These are phyloP conservation scores for Termitomyces sp. DNA, from an alignment of 768 basidiomycete genomes.

Conservation along the genomic window DNA sequence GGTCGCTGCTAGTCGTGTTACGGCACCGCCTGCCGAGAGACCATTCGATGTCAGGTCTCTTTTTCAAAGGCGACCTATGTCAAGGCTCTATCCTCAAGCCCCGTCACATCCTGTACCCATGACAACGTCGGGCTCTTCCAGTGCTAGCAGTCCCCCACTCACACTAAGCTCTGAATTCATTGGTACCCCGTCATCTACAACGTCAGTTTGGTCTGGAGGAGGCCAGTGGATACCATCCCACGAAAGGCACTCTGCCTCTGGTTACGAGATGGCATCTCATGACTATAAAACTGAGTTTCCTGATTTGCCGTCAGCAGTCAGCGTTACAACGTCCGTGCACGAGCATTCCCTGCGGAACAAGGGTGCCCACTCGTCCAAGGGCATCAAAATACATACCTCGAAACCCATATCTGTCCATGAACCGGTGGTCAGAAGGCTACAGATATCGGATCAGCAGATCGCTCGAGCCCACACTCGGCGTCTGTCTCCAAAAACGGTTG, in stretches of 20 bases:
- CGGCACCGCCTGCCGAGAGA: neutral
- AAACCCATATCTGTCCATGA: neutral
- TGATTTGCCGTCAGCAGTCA: neutral
- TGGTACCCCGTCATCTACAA: no score
- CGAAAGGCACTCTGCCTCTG: neutral
- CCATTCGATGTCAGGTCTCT: conserved; percentile 1
- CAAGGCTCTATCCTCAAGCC: neutral
- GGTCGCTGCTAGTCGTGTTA: neutral
- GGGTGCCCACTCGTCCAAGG: neutral
- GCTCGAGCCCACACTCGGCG: neutral
- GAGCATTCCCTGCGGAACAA: neutral
- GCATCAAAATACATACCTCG: neutral
- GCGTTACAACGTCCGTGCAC: neutral
- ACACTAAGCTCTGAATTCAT: neutral
- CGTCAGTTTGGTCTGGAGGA: no score
- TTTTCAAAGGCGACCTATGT: neutral
- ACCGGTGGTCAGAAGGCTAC: neutral
- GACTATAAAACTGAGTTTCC: conserved; percentile 4
- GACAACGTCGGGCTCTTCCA: neutral
- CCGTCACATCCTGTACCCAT: neutral
- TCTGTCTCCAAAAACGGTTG: neutral
- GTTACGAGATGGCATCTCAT: no score
- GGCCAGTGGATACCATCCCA: neutral
- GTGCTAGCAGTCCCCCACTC: neutral
- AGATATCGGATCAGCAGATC: conserved; percentile 7